Evolutionary conservation across 345 rosid species (phyloP).

Genomic region (Salix koriyanagi): DNA sequence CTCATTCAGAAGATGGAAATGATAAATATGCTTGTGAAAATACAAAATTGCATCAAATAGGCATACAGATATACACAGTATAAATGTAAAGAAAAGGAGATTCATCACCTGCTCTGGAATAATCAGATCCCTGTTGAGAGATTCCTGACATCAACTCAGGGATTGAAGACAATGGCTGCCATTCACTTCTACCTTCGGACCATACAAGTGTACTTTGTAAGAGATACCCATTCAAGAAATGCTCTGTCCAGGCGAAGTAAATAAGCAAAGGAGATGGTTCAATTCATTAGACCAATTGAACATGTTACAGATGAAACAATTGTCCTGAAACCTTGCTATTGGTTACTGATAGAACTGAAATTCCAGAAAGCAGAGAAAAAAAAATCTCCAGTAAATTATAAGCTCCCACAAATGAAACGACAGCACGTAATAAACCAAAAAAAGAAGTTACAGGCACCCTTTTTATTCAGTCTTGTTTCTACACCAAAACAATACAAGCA

Average conservation of each 20-base stretch:
- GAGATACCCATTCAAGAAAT: constrained; percentile 70
- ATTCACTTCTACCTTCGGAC: constrained; percentile 78
- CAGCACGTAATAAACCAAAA: background rate
- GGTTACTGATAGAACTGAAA: constrained; percentile 24
- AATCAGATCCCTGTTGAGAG: constrained; percentile 29
- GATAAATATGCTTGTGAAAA: background rate
- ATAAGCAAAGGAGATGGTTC: constrained; percentile 40
- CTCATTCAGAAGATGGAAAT: background rate
- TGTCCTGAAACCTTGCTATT: constrained; percentile 39
- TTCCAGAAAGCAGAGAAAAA: constrained; percentile 14
- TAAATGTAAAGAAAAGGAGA: background rate
- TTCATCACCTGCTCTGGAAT: constrained; percentile 39
- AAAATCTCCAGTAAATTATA: constrained; percentile 24
- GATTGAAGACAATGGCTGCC: constrained; percentile 77
- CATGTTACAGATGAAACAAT: constrained; percentile 38
- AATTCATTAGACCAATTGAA: constrained; percentile 40
- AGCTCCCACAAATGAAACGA: background rate
- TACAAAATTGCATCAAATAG: background rate
- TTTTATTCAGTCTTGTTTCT: background rate
- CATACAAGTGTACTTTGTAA: constrained; percentile 66
- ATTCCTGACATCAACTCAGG: constrained; percentile 53
- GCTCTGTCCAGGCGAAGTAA: constrained; percentile 70
- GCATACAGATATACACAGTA: background rate
- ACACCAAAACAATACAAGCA: background rate
- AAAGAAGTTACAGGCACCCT: background rate